Conservation (phyloP, 176 grass and related monocot genomes). For the Cenchrus americanus region DNA sequence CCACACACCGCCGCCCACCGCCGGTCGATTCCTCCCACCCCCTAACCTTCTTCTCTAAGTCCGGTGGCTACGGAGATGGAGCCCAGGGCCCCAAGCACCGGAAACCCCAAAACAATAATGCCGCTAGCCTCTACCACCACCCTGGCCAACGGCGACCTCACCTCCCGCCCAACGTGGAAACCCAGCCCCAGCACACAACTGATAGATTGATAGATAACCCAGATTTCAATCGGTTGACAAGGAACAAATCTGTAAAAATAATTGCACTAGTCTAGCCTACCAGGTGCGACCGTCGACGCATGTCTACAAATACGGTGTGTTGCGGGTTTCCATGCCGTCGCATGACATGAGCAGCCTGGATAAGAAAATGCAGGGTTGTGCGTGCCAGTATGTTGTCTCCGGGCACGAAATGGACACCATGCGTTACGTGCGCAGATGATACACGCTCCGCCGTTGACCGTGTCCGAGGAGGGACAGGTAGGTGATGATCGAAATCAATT, state of each 20-base stretch:
- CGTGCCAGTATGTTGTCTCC: conserved; percentile 37
- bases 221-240: no score
- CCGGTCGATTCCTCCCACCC: no score
- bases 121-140: no score
- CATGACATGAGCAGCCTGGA: conserved; percentile 8
- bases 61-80: no score
- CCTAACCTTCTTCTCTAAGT: no score
- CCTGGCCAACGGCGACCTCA: no score
- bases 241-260: background rate
- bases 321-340: background rate
- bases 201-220: no score
- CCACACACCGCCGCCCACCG: no score
- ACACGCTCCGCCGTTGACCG: background rate
- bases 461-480: background rate
- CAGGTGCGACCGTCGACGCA: background rate
- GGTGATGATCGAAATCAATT: background rate
- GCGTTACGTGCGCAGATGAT: background rate
- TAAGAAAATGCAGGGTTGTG: conserved; percentile 9
- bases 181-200: no score
- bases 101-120: no score
- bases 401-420: conserved; percentile 24
- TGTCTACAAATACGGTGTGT: conserved; percentile 26
- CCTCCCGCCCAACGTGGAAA: no score
- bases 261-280: background rate
- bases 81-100: no score